A percentile compares a stretch with the other conserved stretches of the same genome.
Conservation (phyloP, 2,329 filamentous ascomycete genomes). For the Botrytis elliptica region DNA sequence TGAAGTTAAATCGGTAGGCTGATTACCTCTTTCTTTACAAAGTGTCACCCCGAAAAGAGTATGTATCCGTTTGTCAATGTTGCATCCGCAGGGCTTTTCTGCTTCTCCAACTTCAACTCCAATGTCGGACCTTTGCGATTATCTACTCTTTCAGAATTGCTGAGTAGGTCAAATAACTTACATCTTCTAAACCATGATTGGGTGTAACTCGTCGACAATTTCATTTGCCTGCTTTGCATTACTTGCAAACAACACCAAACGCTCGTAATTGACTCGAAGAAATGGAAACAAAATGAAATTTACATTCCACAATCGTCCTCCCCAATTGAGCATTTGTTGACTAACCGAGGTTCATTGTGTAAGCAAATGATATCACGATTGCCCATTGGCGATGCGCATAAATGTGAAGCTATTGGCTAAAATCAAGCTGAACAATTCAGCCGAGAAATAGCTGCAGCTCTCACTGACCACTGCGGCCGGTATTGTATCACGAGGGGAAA, state of each 20-base stretch:
- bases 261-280: not conserved
- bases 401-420: slow-evolving; percentile 1
- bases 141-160: not conserved
- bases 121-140: not conserved
- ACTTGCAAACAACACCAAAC: not conserved
- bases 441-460: slow-evolving; percentile 9
- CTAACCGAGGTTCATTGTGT: not conserved
- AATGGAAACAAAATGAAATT: not conserved
- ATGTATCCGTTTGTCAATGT: slow-evolving; percentile 23
- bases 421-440: not conserved
- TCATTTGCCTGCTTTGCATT: not conserved
- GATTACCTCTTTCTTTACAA: not conserved
- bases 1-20: not conserved
- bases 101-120: not conserved
- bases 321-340: not conserved
- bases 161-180: not conserved
- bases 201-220: not conserved
- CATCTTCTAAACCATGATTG: not conserved
- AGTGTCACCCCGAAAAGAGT: slow-evolving; percentile 11
- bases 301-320: not conserved
- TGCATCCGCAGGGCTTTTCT: slow-evolving; percentile 18
- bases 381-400: not conserved
- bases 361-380: not conserved
- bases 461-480: not conserved
- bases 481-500: slow-evolving; percentile 13